Base-by-base conservation (phyloP, 371 early-diverging fungal species). In the Apophysomyces variabilis region DNA sequence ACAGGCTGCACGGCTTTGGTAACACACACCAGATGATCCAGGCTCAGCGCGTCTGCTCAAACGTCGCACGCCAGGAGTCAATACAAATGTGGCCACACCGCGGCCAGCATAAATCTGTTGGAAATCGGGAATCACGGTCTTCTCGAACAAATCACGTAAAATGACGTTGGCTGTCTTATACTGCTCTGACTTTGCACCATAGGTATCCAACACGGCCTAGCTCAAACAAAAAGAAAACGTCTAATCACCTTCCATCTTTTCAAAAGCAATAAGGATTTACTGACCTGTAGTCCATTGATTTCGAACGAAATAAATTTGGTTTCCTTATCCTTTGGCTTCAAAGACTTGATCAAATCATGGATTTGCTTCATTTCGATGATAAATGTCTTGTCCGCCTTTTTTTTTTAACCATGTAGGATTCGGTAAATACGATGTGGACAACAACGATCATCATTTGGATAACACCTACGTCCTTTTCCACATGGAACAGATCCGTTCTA, bases 161-260 rank as follows among this genome's bases (percentile, higher is more conserved):
- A 76, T 67, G 3, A 60, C 38, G 36, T 68, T 60, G 5, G 75
- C 82, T 47, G 69, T 71, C 56, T 72, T 62, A 60, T 78, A 78
- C 63, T 82, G 70, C 0, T 62, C 38, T 14, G 82, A 82, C 11
- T 67, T 45, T n/a, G 59, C 59, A 39, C 82, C 82, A 58, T 82
- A 77, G 38, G 61, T 60, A 37, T 72, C 59, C 21, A 57, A 61
- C 35, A 82, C 57, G 16, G 67, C 45, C 76, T 72, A 56, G 6
- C 16, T 16, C 11, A 45, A 61, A 32, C 43, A 6, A 66, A 18
- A 41, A 35, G 14, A 32, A 14, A 47, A 38, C n/a, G n/a, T 6
- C 0, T 7, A 41, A 14, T 45, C 18, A 21, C 39, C 36, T 37
- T 13, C 35, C 13, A 37, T 50, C 4, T 13, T 13, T 21, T 16